Evolutionary conservation across 352 stramenopile species (phyloP).

Genomic region (Aphanomyces stellatus): DNA sequence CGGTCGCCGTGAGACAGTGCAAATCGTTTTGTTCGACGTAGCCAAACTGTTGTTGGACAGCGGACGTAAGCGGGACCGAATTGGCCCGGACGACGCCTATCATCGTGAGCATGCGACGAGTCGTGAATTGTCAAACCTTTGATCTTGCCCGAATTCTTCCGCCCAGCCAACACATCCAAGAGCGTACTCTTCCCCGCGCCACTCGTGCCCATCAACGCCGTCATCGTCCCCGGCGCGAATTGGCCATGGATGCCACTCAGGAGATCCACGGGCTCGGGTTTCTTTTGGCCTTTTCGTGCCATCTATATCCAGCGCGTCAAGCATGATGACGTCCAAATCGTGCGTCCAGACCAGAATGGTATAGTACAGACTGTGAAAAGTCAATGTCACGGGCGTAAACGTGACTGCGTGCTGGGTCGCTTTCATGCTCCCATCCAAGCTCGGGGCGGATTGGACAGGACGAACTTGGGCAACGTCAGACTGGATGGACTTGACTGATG

Average conservation of each 20-base stretch:
- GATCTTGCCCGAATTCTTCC: conserved; percentile 87
- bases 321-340: too few relatives aligned
- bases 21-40: conserved; percentile 90
- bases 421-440: too few relatives aligned
- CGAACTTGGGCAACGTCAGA: too few relatives aligned
- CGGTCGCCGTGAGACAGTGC: conserved; percentile 79
- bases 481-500: too few relatives aligned
- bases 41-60: conserved; percentile 21
- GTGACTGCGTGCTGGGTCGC: background rate
- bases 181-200: conserved; percentile 92
- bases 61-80: conserved; percentile 29
- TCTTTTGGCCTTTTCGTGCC: conserved; percentile 27
- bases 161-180: conserved; percentile 90
- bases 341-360: conserved; percentile 28
- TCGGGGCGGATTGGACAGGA: too few relatives aligned
- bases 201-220: conserved; percentile 58
- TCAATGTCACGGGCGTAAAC: conserved; percentile 36
- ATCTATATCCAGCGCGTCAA: too few relatives aligned
- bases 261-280: conserved; percentile 41
- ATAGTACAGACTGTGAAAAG: conserved; percentile 47
- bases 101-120: background rate
- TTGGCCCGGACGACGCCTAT: conserved; percentile 50
- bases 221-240: conserved; percentile 41
- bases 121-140: conserved; percentile 27
- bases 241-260: conserved; percentile 50